Evolutionary conservation across 23 red algal species (phyloP), one percentile per base, ranked within the genome.

Genomic region (Chondrus crispus): DNA sequence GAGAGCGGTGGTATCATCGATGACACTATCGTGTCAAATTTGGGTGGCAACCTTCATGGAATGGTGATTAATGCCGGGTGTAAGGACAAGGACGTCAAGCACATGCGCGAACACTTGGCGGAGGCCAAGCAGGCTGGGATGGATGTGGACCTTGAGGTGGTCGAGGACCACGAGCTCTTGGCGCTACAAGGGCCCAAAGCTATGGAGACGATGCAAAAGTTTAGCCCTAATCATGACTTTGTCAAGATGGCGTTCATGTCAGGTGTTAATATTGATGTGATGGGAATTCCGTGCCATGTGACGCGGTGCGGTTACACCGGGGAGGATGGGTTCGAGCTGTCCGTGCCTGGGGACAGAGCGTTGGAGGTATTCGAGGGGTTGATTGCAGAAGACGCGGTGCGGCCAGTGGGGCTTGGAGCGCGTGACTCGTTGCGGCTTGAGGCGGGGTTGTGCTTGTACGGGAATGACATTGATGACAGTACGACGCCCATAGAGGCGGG

Each of bases 261-360:
- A 28, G 81, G 90, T 29, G 63, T n/a, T 18, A 26, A 42, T 35
- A 90, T 88, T 79, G 47, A n/a, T 33, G 68, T 93, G 55, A 62
- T 54, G 60, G 88, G 88, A 6, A 79, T 96, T 37, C 24, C 64
- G 5, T 93, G 93, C 82, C 85, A 91, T 66, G 90, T 94, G 3
- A 95, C 90, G n/a, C 96, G 96, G 22, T 98, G 96, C 66, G 96
- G 96, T 4, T 98, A 98, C 68, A 98, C 96, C 3, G 96, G 96
- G 12, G 96, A 98, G 88, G 96, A 98, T 82, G 96, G 96, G 33
- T 98, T 98, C 72, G 96, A 98, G 68, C 64, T 98, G 28, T 95
- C 93, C n/a, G 90, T 98, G 8, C 90, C 76, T 20, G 91, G 74
- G 1, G 89, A 72, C 22, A 62, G 80, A 7, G 84, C 94, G 24